These are phyloP conservation scores for Myrmaecium sp. DNA, from an alignment of 2,329 filamentous ascomycete genomes.

Conservation along the genomic window DNA sequence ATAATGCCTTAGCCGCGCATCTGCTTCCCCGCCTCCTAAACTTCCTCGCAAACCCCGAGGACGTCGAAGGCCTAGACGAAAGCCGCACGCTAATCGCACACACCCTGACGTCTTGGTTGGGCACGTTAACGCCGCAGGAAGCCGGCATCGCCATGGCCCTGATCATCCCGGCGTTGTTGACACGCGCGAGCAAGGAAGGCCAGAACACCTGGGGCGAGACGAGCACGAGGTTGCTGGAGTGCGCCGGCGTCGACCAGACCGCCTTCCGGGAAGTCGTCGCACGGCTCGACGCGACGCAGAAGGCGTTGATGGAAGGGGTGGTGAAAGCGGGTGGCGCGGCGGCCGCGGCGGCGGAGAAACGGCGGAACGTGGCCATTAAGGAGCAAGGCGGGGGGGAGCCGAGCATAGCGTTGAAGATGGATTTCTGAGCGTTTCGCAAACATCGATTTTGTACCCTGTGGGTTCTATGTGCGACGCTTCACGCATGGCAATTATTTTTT, in stretches of 20 bases:
- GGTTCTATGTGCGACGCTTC: too few species aligned
- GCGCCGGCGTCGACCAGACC: conserved; percentile 57
- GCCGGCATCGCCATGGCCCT: conserved; percentile 51
- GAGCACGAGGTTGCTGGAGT: conserved; percentile 57
- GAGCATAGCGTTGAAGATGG: conserved; percentile 85
- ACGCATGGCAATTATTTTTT: too few species aligned
- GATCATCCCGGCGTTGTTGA: conserved; percentile 60
- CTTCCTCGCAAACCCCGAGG: conserved; percentile 47
- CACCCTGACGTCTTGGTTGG: conserved; percentile 57
- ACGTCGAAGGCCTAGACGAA: conserved; percentile 63
- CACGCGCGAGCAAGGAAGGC: conserved; percentile 49
- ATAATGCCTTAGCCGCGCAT: conserved; percentile 51
- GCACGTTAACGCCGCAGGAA: conserved; percentile 21
- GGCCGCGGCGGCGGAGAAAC: conserved; percentile 23
- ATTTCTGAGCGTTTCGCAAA: too few species aligned
- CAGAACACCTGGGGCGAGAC: conserved; percentile 49
- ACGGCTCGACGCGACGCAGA: conserved; percentile 52
- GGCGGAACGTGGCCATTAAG: conserved; percentile 30
- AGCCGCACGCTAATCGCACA: conserved; percentile 55
- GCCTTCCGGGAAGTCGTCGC: conserved; percentile 63
- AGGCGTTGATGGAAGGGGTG: conserved; percentile 66
- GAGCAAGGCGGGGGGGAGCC: conserved; percentile 41
- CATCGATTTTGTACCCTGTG: too few species aligned
- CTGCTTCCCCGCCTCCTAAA: conserved; percentile 58
- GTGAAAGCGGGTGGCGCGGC: conserved; percentile 46